Conservation (phyloP, 371 early-diverging fungal species). For the Haplosporangium sp. region DNA sequence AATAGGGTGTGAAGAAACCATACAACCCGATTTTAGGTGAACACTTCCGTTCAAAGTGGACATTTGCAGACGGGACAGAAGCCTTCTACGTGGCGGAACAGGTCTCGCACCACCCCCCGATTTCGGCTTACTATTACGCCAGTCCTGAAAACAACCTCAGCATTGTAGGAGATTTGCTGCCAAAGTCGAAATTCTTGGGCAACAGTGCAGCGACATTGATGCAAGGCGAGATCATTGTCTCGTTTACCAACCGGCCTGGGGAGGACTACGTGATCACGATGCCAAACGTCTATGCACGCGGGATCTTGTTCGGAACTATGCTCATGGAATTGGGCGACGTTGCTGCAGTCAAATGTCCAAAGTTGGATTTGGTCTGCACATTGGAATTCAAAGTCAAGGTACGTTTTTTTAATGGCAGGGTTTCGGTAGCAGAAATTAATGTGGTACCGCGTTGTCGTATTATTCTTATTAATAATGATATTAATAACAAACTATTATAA, state of each 20-base stretch:
- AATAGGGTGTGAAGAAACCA: conserved; percentile 95
- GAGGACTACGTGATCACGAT: conserved; percentile 86
- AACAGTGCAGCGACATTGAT: conserved; percentile 94
- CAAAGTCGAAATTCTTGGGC: conserved; percentile 91
- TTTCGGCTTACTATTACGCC: conserved; percentile 88
- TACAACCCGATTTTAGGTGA: conserved; percentile 98
- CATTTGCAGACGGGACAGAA: conserved; percentile 76
- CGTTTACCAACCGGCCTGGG: conserved; percentile 67
- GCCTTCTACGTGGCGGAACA: conserved; percentile 93
- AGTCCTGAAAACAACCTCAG: conserved; percentile 85
- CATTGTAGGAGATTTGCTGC: conserved; percentile 86
- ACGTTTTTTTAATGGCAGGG: conserved; percentile 6
- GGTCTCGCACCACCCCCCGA: conserved; percentile 97
- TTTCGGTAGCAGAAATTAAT: not conserved
- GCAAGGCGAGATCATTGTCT: conserved; percentile 79
- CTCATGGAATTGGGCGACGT: conserved; percentile 91
- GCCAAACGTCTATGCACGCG: conserved; percentile 96
- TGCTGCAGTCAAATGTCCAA: conserved; percentile 76
- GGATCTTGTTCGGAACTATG: conserved; percentile 95
- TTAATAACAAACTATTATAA: not conserved
- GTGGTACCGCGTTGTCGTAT: not conserved
- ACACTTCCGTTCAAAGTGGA: conserved; percentile 86
- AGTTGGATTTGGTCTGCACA: conserved; percentile 80
- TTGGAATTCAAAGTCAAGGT: conserved; percentile 96
- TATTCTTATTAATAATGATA: not conserved